Conservation (phyloP, 2,329 filamentous ascomycete species). For the Fonsecaea monophora region DNA sequence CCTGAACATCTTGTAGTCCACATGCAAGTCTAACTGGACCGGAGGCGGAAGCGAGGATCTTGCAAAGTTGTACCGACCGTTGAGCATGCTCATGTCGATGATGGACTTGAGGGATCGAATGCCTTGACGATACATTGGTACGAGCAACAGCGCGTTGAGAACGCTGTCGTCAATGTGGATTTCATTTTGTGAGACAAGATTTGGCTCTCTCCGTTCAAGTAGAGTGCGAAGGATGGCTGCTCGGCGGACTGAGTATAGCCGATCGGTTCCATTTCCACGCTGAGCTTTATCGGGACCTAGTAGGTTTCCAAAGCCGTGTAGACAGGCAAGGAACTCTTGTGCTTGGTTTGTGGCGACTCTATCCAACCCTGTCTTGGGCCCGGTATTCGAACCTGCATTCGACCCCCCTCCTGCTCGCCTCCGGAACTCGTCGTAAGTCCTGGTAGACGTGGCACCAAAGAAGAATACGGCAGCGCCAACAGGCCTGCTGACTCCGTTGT, state of each 20-base stretch:
- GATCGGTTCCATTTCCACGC: background rate
- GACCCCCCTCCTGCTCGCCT: background rate
- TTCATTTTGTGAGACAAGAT: background rate
- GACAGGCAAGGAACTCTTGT: background rate
- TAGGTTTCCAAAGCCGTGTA: background rate
- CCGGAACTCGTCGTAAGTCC: background rate
- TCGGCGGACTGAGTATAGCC: background rate
- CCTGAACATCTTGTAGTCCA: background rate
- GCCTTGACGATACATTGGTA: background rate
- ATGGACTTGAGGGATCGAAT: conserved; percentile 9
- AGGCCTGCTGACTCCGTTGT: background rate
- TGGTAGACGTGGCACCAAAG: background rate
- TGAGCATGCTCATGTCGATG: conserved; percentile 5
- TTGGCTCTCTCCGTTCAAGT: background rate
- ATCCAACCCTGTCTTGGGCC: background rate
- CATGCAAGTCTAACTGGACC: conserved; percentile 3
- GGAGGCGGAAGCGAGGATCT: conserved; percentile 1
- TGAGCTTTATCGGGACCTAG: background rate
- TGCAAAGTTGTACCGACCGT: background rate
- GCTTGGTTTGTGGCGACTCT: background rate
- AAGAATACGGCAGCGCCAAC: background rate
- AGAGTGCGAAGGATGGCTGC: background rate
- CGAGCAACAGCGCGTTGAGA: background rate
- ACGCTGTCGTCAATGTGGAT: background rate
- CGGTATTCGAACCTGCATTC: background rate